phyloP scores from a whole-genome alignment of 768 basidiomycete species.

The Boletus pseudopeckii region DNA sequence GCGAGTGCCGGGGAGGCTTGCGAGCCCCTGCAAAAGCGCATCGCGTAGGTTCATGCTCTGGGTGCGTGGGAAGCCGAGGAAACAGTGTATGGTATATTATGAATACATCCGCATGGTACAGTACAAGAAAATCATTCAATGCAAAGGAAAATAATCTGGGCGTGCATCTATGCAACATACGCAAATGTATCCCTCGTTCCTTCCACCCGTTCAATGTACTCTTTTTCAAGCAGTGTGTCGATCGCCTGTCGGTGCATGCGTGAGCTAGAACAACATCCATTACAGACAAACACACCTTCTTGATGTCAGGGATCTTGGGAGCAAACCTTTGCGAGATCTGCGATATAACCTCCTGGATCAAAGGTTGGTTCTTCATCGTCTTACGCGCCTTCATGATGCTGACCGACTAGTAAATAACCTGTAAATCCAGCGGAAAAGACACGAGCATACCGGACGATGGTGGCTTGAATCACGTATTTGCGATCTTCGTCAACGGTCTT shows the following conservation, averaged over 20 bases:
- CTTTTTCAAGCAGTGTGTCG: constrained; percentile 90
- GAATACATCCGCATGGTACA: constrained; percentile 12
- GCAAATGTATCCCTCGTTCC: constrained; percentile 76
- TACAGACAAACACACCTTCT: constrained; percentile 58
- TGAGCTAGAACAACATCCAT: background rate
- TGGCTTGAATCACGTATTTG: constrained; percentile 94
- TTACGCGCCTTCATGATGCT: constrained; percentile 96
- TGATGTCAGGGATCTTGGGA: constrained; percentile 94
- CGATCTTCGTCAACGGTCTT: constrained; percentile 97
- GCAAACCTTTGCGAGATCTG: constrained; percentile 86
- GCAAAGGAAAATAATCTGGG: background rate
- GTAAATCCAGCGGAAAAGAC: background rate
- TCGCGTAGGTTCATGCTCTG: constrained; percentile 53
- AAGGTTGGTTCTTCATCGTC: constrained; percentile 89
- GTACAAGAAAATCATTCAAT: constrained; percentile 10
- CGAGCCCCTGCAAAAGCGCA: constrained; percentile 54
- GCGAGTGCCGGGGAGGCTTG: constrained; percentile 59
- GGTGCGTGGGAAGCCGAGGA: constrained; percentile 20
- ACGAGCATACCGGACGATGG: constrained; percentile 66
- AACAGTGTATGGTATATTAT: constrained; percentile 18
- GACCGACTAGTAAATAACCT: background rate
- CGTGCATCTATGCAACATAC: constrained; percentile 33
- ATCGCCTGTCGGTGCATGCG: constrained; percentile 59
- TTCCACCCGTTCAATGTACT: constrained; percentile 94
- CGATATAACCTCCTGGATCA: constrained; percentile 88